Base-by-base conservation (phyloP, 1,139 yeast genomes). In the Candida freyschussii region DNA sequence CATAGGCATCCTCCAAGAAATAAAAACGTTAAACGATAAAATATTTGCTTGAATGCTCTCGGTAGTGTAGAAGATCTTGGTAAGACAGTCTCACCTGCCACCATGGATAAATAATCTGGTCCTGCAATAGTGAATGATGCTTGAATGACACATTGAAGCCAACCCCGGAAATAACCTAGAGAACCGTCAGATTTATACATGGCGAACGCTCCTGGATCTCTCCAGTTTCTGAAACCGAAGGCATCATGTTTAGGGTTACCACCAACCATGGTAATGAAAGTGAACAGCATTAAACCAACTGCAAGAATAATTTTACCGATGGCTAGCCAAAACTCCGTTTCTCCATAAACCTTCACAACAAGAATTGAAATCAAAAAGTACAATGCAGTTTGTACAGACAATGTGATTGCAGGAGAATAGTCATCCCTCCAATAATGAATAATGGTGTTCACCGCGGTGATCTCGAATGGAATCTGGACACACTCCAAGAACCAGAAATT, bases 21-120 rank as follows among this genome's bases (percentile, higher is more conserved):
- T 45, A 86, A 72, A 13, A 81, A 59, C 1, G 82, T 73, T 49
- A 86, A 66, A 47, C 95, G 69, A 53, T 73, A 72, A 40, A 83
- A 75, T 10, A 85, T 91, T 26, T 82, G 82, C 53, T 76, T 81
- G 62, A 76, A 84, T 4, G 95, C 95, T 27, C 66, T 69, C 15
- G 91, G 91, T 57, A 86, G 63, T n/a, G 75, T 77, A 45, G 72
- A 72, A 3, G 48, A 33, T 39, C 94, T 69, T 16, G 96, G 96
- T 50, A 82, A 72, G 21, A 69, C 63, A 4, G 86, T 79, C 56
- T 85, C 95, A 39, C 89, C 91, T 3, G 94, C 91, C 32, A 78
- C 73, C 86, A 83, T 79, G 1, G 87, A 72, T 43, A 85, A 75
- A 50, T 83, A 83, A 56, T 85, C 95, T 2, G 94, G 91, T 4